Evolutionary conservation across 176 grass and related monocot species (phyloP).

Genomic region (Oryza glaberrima): DNA sequence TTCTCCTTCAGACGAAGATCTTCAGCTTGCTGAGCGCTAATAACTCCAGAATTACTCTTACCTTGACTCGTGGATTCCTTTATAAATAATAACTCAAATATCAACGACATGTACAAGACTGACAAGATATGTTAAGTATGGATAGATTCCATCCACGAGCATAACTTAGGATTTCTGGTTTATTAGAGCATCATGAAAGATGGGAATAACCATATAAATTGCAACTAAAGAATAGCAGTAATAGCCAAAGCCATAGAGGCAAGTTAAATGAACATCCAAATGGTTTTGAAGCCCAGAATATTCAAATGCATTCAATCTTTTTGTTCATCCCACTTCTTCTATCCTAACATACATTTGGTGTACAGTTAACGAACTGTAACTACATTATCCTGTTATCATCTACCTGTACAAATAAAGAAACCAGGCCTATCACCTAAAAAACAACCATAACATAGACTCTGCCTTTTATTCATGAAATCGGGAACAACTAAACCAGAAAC

Average conservation of each 20-base stretch:
- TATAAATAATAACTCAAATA: constrained; percentile 22
- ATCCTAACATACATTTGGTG: background rate
- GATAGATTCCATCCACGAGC: background rate
- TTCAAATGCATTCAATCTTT: background rate
- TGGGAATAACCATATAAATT: background rate
- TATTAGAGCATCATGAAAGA: background rate
- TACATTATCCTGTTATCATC: constrained; percentile 8
- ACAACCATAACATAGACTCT: background rate
- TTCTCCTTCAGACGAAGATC: constrained; percentile 91
- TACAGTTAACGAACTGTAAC: background rate
- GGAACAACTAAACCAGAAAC: background rate
- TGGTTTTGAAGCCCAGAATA: background rate
- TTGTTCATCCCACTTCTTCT: background rate
- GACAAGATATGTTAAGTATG: background rate
- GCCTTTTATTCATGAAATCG: background rate
- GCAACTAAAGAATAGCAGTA: background rate
- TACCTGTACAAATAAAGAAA: background rate
- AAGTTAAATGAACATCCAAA: background rate
- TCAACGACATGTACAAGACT: constrained; percentile 12
- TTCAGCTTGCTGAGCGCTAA: constrained; percentile 89
- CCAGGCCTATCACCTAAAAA: background rate
- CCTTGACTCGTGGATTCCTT: constrained; percentile 64
- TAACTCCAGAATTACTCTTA: constrained; percentile 49
- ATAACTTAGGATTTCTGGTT: background rate
- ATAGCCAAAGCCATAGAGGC: background rate